Evolutionary conservation across 2,329 filamentous ascomycete species (phyloP).

Genomic region (Rhynchosporium agropyri): DNA sequence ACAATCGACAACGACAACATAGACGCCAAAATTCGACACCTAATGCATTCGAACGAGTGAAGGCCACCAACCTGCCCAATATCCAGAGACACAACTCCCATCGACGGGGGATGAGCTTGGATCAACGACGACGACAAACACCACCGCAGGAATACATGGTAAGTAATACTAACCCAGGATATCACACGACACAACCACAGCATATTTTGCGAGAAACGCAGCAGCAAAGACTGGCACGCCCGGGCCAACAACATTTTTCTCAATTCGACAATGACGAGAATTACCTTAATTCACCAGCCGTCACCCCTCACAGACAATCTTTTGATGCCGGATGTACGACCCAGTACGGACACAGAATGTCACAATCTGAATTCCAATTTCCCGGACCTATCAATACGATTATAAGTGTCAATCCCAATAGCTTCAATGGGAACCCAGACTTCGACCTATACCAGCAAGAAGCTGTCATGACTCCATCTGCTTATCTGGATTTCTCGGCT

Average conservation of each 20-base stretch:
- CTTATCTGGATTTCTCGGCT: constrained; percentile 41
- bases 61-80: constrained; percentile 66
- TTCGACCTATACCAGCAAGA: constrained; percentile 39
- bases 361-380: constrained; percentile 36
- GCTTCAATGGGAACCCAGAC: constrained; percentile 38
- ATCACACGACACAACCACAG: constrained; percentile 58
- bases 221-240: constrained; percentile 82
- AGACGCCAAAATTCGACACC: constrained; percentile 88
- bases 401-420: constrained; percentile 44
- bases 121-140: constrained; percentile 66
- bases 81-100: constrained; percentile 61
- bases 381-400: constrained; percentile 50
- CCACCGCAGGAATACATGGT: constrained; percentile 44
- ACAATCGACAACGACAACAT: constrained; percentile 74
- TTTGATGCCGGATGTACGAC: constrained; percentile 52
- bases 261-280: constrained; percentile 50
- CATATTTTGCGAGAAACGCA: constrained; percentile 88
- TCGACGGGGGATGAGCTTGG: constrained; percentile 82
- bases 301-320: constrained; percentile 56
- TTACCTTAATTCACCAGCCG: constrained; percentile 60
- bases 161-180: constrained; percentile 62
- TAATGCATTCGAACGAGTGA: constrained; percentile 73
- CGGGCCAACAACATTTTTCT: constrained; percentile 54
- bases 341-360: constrained; percentile 38
- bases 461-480: constrained; percentile 36